Conservation (phyloP, 345 rosid species). For the Draba incana region DNA sequence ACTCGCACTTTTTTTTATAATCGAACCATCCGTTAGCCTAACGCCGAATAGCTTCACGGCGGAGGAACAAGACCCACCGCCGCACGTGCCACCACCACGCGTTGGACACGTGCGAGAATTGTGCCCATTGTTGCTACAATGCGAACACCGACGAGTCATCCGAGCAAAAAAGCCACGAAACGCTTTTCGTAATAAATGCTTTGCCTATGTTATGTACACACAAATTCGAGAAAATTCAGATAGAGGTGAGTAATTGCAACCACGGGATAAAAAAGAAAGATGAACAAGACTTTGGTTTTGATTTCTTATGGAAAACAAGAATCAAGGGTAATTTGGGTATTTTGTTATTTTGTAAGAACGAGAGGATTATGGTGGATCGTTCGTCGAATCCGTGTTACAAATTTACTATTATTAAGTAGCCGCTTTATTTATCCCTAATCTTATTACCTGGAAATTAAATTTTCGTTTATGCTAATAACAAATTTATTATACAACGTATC, state of each 20-base stretch:
- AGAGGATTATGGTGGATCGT: constrained; percentile 42
- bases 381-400: constrained; percentile 30
- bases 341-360: not conserved
- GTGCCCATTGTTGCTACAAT: constrained; percentile 98
- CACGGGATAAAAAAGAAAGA: constrained; percentile 16
- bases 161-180: not conserved
- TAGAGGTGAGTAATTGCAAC: constrained; percentile 24
- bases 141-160: constrained; percentile 78
- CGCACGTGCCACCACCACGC: constrained; percentile 49
- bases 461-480: constrained; percentile 15
- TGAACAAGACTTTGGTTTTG: constrained; percentile 32
- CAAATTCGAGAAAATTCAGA: constrained; percentile 9
- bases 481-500: not conserved
- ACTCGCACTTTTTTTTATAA: constrained; percentile 94
- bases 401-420: constrained; percentile 32
- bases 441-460: constrained; percentile 28
- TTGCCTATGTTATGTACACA: constrained; percentile 3
- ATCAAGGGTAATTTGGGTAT: constrained; percentile 20
- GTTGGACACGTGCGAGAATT: constrained; percentile 89
- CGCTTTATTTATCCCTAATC: constrained; percentile 18
- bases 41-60: constrained; percentile 86
- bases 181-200: constrained; percentile 27
- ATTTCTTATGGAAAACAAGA: constrained; percentile 29
- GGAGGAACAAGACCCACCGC: constrained; percentile 36
- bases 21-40: constrained; percentile 85